Percentiles rank a stretch among this genome's conserved stretches.
Conservation (phyloP, 768 basidiomycete species). For the Zangia roseola region DNA sequence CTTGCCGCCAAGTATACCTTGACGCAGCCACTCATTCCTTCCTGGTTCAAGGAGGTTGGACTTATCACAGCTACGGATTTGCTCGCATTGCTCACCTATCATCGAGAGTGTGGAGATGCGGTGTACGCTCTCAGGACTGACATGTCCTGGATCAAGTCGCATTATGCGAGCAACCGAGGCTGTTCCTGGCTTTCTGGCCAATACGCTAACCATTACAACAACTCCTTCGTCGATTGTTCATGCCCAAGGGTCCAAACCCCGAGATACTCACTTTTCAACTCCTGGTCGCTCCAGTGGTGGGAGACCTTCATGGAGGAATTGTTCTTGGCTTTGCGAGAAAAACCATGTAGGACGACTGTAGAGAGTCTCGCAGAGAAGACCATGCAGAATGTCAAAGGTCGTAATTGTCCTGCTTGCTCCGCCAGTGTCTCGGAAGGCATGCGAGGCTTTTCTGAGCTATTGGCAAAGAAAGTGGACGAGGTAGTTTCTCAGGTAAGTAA, state of each 20-base stretch:
- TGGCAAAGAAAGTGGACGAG: constrained; percentile 11
- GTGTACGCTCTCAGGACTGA: constrained; percentile 1
- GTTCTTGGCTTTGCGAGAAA: constrained; percentile 15
- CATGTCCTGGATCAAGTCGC: constrained; percentile 13
- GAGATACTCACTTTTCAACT: background rate
- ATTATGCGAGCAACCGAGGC: constrained; percentile 7
- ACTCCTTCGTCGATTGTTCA: too few species aligned
- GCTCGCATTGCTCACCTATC: constrained; percentile 25
- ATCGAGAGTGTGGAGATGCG: constrained; percentile 12
- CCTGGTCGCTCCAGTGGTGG: constrained; percentile 20
- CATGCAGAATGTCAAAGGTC: background rate
- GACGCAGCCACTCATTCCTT: constrained; percentile 23
- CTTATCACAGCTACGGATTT: constrained; percentile 27
- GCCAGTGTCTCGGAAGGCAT: constrained; percentile 3
- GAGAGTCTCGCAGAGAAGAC: background rate
- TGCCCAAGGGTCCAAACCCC: background rate
- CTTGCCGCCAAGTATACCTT: constrained; percentile 32
- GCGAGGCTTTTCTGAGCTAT: constrained; percentile 13
- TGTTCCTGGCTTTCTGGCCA: constrained; percentile 9
- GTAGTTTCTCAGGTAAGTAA: constrained; percentile 13
- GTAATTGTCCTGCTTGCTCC: constrained; percentile 3
- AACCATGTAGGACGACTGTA: constrained; percentile 14
- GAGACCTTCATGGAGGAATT: constrained; percentile 15
- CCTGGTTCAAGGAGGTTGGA: constrained; percentile 26
- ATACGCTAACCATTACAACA: background rate